A percentile compares a stretch with the other conserved stretches of the same genome.
phyloP scores from a whole-genome alignment of 768 basidiomycete genomes.

The Tephrocybe sp. region DNA sequence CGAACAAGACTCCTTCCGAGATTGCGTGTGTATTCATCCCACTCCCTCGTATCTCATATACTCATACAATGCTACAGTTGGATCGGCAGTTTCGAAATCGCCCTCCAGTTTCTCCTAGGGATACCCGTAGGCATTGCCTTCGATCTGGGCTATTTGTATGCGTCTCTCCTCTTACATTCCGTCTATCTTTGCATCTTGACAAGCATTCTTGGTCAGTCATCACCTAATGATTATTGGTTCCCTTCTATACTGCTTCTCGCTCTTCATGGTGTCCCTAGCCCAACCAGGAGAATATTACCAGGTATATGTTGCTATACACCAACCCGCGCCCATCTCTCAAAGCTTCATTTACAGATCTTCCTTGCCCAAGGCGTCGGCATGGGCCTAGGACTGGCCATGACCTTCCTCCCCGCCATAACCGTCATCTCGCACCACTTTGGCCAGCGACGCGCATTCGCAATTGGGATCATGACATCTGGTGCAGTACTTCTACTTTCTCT shows the following conservation, averaged over 20 bases:
- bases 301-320: conserved; percentile 12
- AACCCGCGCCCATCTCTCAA: too few relatives aligned
- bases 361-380: conserved; percentile 35
- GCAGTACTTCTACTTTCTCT: conserved; percentile 20
- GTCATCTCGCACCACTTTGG: conserved; percentile 38
- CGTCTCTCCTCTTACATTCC: background rate
- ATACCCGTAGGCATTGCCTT: conserved; percentile 28
- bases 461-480: conserved; percentile 34
- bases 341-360: too few relatives aligned
- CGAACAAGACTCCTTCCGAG: conserved; percentile 17
- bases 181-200: background rate
- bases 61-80: conserved; percentile 17
- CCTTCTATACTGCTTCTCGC: conserved; percentile 34
- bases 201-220: conserved; percentile 24
- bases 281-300: conserved; percentile 34
- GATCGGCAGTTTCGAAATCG: conserved; percentile 36
- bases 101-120: conserved; percentile 27
- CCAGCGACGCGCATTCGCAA: conserved; percentile 31
- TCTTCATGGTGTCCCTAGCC: conserved; percentile 38
- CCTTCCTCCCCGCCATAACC: conserved; percentile 37
- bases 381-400: conserved; percentile 31
- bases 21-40: conserved; percentile 11
- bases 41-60: background rate
- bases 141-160: conserved; percentile 28
- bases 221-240: conserved; percentile 37